Evolutionary conservation across 495 filamentous ascomycete species (phyloP), one percentile per base, ranked within the genome.

Genomic region (Podospora anserina): DNA sequence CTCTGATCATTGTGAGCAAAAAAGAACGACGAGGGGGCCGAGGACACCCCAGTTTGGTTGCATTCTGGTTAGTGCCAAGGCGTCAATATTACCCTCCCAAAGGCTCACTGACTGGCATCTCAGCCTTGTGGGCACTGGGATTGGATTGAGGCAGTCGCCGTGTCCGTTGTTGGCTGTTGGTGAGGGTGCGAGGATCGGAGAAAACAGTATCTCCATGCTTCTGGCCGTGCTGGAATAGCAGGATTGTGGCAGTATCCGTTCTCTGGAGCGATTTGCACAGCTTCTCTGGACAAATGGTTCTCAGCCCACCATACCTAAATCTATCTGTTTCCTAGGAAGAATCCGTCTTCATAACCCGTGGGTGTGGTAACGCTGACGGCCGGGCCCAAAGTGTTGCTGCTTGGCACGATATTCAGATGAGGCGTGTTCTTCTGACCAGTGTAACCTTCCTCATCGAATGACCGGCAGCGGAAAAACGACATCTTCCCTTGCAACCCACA

Each of bases 391-490:
- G 27, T 30, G 18, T 62, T 62, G 26, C 60, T 62, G 32, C 18
- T 63, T 34, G 61, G 28, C 5, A 44, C n/a, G 16, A 32, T 23
- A 32, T n/a, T 6, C 30, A 19, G 61, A 6, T 7, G n/a, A 49
- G 27, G 9, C 28, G n/a, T 27, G 20, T 20, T 19, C 16, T 58
- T 58, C n/a, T 49, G 32, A 63, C 13, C 6, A 20, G 32, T 63
- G 61, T 63, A 63, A 63, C 61, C 61, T 63, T 63, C 61, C 34
- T 27, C n/a, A 44, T 49, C 53, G 13, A 30, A 62, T 49, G 39
- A 62, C 60, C 26, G 26, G 26, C 60, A 62, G 60, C 23, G 27
- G 19, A 62, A 19, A 27, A 32, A 62, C 19, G 5, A 63, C n/a
- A 61, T 27, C 4, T 61, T 27, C 18, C 59, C 16, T 28, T 23